Evolutionary conservation across 225 moss, liverwort and hornwort species (phyloP).

Genomic region (Ulota crispa): DNA sequence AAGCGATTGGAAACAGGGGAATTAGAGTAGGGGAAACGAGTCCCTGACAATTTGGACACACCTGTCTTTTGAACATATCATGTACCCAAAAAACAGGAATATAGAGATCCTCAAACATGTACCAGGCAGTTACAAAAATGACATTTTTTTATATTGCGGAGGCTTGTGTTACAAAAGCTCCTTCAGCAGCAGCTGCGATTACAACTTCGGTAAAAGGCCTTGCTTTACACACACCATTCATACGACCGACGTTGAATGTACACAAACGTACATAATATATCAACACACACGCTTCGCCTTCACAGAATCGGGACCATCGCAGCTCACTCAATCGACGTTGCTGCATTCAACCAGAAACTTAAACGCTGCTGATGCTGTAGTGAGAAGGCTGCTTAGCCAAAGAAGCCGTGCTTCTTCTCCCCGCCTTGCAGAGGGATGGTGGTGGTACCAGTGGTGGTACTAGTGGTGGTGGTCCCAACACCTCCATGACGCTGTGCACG

Average conservation of each 20-base stretch:
- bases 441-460: not conserved
- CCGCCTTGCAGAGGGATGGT: not conserved
- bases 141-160: not conserved
- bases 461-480: not conserved
- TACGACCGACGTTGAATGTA: slow-evolving; percentile 17
- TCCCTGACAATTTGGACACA: not conserved
- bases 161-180: not conserved
- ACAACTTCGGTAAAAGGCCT: not conserved
- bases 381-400: not conserved
- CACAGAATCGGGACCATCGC: not conserved
- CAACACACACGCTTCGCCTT: slow-evolving; percentile 1
- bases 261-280: not conserved
- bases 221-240: slow-evolving; percentile 23
- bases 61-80: not conserved
- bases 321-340: not conserved
- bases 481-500: slow-evolving; percentile 1
- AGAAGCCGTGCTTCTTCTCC: slow-evolving; percentile 49
- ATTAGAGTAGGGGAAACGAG: not conserved
- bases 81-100: not conserved
- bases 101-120: not conserved
- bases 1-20: not conserved
- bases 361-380: not conserved
- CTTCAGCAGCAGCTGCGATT: slow-evolving; percentile 2
- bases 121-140: not conserved
- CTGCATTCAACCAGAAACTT: not conserved